Evolutionary conservation across 2,329 filamentous ascomycete genomes (phyloP), one percentile per base, ranked within the genome.

Genomic region (Penicillium sclerotigenum): DNA sequence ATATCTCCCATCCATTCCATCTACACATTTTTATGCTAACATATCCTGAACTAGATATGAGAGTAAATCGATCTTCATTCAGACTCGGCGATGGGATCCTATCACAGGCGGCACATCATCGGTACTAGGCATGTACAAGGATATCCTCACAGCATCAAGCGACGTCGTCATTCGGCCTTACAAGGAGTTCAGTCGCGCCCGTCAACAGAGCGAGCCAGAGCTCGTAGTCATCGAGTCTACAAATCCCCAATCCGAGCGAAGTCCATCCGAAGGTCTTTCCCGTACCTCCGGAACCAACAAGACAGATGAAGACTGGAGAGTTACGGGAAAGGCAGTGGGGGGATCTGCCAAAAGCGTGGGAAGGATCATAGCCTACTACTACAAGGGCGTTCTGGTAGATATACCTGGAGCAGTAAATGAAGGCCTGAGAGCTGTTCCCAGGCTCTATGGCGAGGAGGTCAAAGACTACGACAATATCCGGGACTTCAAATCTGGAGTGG

Each of bases 361-460:
- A 2, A 66, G 65, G 13, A 64, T 73, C 46, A 50, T 65, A 8
- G 65, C 62, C 5, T 58, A 58, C 10, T 63, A 68, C 34, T 64
- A 63, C 51, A 75, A 74, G 52, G 74, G 72, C 5, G 47, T 67
- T 0, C 29, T 72, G 3, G 70, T 77, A 1, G 72, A 76, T 45
- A 58, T 77, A 24, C 74, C 74, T 0, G 61, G 71, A 4, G 74
- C 75, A 1, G 48, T 69, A 1, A 57, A 73, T 1, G 71, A 77
- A 49, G 74, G 73, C 0, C 57, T 76, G 13, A 66, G 68, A 31
- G 66, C 66, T 7, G 61, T 72, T 1, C 75, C 75, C 0, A 67
- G 58, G 16, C 53, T 76, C 5, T 76, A 75, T 51, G 73, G 74
- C 5, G 73, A 76, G 33, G 62, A 71, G 13, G 62, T 70, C 2